Percentiles rank a stretch among this genome's conserved stretches.
phyloP scores from a whole-genome alignment of 2,329 filamentous ascomycete genomes.

The Stromatinia cepivora region DNA sequence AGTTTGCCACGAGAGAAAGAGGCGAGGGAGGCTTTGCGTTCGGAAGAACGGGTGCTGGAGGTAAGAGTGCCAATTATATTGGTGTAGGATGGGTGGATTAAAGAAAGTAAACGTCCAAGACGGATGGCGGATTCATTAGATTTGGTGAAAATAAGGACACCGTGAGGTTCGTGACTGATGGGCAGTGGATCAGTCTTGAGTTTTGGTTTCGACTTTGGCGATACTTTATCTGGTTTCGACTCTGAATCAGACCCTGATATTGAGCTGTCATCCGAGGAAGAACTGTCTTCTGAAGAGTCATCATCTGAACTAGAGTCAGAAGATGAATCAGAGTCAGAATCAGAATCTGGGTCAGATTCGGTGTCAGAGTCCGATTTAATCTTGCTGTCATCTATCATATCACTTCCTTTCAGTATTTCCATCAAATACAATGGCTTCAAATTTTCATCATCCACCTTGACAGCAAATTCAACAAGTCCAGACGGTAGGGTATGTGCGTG shows the following conservation, averaged over 20 bases:
- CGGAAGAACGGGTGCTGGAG: slow-evolving; percentile 72
- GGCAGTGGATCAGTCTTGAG: slow-evolving; percentile 17
- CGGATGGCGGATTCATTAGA: slow-evolving; percentile 88
- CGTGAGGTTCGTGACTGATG: slow-evolving; percentile 32
- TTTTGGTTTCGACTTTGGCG: neutral
- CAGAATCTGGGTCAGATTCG: slow-evolving; percentile 23
- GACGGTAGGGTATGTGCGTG: slow-evolving; percentile 59
- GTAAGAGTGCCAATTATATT: slow-evolving; percentile 68
- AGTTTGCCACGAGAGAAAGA: slow-evolving; percentile 64
- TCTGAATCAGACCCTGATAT: slow-evolving; percentile 12
- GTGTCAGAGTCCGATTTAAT: slow-evolving; percentile 40
- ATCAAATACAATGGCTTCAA: slow-evolving; percentile 85
- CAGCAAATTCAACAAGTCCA: slow-evolving; percentile 62
- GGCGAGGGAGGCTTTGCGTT: slow-evolving; percentile 65
- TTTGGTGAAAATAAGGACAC: slow-evolving; percentile 81
- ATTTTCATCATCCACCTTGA: slow-evolving; percentile 67
- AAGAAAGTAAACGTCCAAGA: slow-evolving; percentile 73
- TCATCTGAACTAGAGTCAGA: slow-evolving; percentile 24
- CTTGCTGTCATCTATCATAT: slow-evolving; percentile 46
- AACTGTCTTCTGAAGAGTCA: slow-evolving; percentile 15
- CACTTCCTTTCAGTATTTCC: slow-evolving; percentile 63
- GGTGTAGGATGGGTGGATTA: slow-evolving; percentile 62
- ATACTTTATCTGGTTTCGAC: slow-evolving; percentile 20
- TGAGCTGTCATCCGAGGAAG: slow-evolving; percentile 16
- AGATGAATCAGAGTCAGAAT: slow-evolving; percentile 24